These are phyloP conservation scores for Emiliania huxleyi DNA, from an alignment of 78 protist genomes.

Conservation along the genomic window DNA sequence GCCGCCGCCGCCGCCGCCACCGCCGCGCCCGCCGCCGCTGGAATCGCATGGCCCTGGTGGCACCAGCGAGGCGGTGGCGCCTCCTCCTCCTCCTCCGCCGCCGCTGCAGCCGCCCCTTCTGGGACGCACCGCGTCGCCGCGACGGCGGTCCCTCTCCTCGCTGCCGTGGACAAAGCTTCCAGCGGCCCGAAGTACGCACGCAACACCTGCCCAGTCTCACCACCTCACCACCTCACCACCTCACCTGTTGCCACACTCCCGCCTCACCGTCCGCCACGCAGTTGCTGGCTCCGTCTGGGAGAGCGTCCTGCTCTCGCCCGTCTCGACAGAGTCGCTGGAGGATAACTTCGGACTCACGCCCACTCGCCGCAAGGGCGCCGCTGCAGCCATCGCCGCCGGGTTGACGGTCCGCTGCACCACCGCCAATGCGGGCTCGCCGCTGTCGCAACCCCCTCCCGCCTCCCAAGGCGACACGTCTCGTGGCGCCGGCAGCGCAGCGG, in stretches of 20 bases:
- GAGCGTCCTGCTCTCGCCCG: no score
- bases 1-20: background rate
- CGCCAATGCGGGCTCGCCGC: background rate
- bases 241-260: no score
- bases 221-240: no score
- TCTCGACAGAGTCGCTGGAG: no score
- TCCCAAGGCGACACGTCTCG: background rate
- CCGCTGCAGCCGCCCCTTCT: no score
- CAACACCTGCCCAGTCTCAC: no score
- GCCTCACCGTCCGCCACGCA: background rate
- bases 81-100: background rate
- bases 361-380: no score
- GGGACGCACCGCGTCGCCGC: background rate
- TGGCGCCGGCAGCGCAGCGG: no score
- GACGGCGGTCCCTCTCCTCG: background rate
- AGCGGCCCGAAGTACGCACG: background rate
- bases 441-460: background rate
- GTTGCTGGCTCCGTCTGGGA: no score
- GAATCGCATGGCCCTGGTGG: background rate
- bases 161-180: background rate
- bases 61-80: background rate
- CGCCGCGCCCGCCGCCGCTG: background rate
- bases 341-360: no score
- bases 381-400: no score
- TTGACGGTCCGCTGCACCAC: background rate